Evolutionary conservation across 2,329 filamentous ascomycete genomes (phyloP), one percentile per base, ranked within the genome.

Genomic region (Cytospora schulzeri): DNA sequence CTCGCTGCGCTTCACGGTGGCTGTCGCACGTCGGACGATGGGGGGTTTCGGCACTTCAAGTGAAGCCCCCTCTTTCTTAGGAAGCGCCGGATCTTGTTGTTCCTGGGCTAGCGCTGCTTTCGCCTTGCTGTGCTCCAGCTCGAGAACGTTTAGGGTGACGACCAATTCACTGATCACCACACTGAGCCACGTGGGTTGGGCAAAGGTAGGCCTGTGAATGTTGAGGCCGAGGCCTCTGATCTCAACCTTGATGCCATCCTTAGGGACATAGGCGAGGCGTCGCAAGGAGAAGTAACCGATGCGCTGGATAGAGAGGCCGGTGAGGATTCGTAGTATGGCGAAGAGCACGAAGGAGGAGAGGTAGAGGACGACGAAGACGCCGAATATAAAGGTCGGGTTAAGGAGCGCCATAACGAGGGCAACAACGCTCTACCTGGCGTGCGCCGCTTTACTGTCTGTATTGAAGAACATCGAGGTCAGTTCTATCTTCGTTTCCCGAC

Each of bases 141-240:
- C 84, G 66, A 85, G 84, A 54, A 93, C 80, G 73, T 99, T 92
- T 52, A 98, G 76, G 0, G 92, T 96, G 58, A 99, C 83, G 57
- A 88, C 91, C 57, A 97, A 81, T 74, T 97, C 95, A 71, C 88
- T 91, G 66, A 99, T 79, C 11, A 95, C 91, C 58, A 99, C 83
- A 75, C 93, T 98, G 71, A 97, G 81, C 93, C 94, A 98, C 68
- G 96, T 98, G 53, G 95, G 95, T 76, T 98, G 93, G 55, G 94
- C 92, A 77, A 99, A 98, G 7, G 95, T 98, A 15, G 95, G 95
- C 5, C 93, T 88, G 78, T 99, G 95, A 68, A 98, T 78, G 64
- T 91, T 90, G 71, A 99, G 83, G 53, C 95, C 93, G 60, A 99
- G 83, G 58, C 93, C 92, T 58, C 95, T 88, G 63, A 99, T 88